Evolutionary conservation across 2,329 filamentous ascomycete species (phyloP).

Genomic region (Aspergillus cejpii): DNA sequence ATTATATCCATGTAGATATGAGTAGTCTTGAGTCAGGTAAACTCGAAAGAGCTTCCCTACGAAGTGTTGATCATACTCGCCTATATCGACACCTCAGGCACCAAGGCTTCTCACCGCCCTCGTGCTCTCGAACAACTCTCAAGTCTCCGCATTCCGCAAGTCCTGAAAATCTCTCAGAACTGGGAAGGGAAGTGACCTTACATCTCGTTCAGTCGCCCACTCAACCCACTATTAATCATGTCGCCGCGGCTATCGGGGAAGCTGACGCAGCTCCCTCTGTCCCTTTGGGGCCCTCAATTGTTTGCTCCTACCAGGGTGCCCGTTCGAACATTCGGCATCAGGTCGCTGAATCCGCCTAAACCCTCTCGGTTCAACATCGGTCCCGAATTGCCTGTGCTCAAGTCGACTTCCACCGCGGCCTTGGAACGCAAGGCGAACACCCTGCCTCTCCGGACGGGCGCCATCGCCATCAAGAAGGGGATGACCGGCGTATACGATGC

Average conservation of each 20-base stretch:
- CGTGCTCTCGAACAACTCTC: too few relatives aligned
- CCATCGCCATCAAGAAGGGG: slow-evolving; percentile 84
- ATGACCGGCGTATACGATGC: slow-evolving; percentile 86
- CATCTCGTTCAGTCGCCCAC: slow-evolving; percentile 1
- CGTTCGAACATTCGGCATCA: slow-evolving; percentile 47
- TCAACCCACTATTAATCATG: slow-evolving; percentile 23
- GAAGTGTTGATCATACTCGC: too few relatives aligned
- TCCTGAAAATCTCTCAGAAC: background rate
- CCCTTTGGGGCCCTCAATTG: slow-evolving; percentile 21
- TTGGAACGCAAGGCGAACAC: slow-evolving; percentile 53
- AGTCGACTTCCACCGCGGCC: slow-evolving; percentile 53
- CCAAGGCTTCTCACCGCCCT: too few relatives aligned
- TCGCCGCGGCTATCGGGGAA: slow-evolving; percentile 31
- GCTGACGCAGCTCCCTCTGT: slow-evolving; percentile 27
- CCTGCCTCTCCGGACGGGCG: slow-evolving; percentile 65
- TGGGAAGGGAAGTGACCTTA: background rate
- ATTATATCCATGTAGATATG: too few relatives aligned
- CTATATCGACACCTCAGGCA: too few relatives aligned
- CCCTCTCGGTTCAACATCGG: slow-evolving; percentile 50
- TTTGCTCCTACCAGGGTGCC: slow-evolving; percentile 17
- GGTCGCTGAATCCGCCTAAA: slow-evolving; percentile 51
- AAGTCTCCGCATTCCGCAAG: too few relatives aligned
- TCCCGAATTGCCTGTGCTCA: slow-evolving; percentile 47
- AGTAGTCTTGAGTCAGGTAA: too few relatives aligned
- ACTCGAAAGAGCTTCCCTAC: too few relatives aligned